Evolutionary conservation across 257 asterid genomes (phyloP), one percentile per base, ranked within the genome.

Genomic region (Schizonepeta tenuifolia): DNA sequence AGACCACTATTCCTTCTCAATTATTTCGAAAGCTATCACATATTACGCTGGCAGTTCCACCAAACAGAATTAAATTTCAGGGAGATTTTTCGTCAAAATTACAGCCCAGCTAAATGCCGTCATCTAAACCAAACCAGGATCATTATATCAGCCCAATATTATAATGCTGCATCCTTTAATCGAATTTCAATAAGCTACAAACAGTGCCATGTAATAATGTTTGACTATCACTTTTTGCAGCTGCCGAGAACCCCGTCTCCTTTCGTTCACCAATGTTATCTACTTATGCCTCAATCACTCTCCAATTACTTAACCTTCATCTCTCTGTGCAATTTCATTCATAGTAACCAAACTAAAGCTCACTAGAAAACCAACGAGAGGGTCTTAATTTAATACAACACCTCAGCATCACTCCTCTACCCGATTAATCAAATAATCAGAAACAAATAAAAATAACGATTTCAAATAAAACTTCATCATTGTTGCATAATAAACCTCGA

Each of bases 401-500:
- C 60, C 21, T 6, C 14, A 17, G 7, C n/a, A 5, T 6, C 18
- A 26, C 11, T 31, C 14, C 28, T 60, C 47, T n/a, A n/a, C 28
- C 47, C 2, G n/a, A 40, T 38, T 40, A 20, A 24, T 7, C 69
- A 36, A 40, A 63, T 40, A 20, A 24, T 7, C 69, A 36, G 2
- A 1, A 64, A 55, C 35, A 40, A 43, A 31, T 1, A 65, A 12
- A 12, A 14, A 20, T 13, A 7, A 63, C 33, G 9, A 35, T 5
- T 14, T 3, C 40, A n/a, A 63, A 1, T 43, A 38, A 22, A 40
- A 50, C 9, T 26, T 65, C 55, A 22, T 24, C 15, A 44, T 43
- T 65, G 57, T 44, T 22, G 55, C 56, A 24, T 65, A 22, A 40
- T 49, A 65, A 57, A 74, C 24, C 54, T 33, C 43, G 9, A 46